A percentile compares a stretch with the other conserved stretches of the same genome.
phyloP scores from a whole-genome alignment of 768 basidiomycete species.

The Termitomyces bulborhizus region DNA sequence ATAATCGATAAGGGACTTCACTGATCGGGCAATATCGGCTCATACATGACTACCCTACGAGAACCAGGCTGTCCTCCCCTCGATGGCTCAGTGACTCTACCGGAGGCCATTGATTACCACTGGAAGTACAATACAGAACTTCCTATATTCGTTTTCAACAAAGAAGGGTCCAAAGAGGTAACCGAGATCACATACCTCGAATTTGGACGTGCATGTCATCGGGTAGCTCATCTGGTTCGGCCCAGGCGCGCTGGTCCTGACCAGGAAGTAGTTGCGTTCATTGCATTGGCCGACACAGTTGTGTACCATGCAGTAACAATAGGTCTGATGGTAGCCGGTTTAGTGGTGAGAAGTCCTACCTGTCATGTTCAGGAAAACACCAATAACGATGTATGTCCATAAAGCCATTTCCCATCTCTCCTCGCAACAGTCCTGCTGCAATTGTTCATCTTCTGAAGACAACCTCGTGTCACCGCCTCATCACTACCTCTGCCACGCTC shows the following conservation, averaged over 20 bases:
- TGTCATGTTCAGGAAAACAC: background rate
- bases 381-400: background rate
- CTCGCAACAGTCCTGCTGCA: conserved; percentile 21
- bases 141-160: conserved; percentile 15
- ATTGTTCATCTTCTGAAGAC: conserved; percentile 22
- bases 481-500: conserved; percentile 22
- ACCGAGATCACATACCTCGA: conserved; percentile 26
- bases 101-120: conserved; percentile 18
- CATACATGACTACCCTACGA: background rate
- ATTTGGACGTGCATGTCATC: conserved; percentile 33
- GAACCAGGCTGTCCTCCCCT: conserved; percentile 12
- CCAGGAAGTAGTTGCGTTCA: conserved; percentile 21
- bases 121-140: conserved; percentile 14
- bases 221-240: conserved; percentile 26
- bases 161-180: conserved; percentile 12
- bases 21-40: no score
- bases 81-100: conserved; percentile 10
- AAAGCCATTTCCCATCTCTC: conserved; percentile 28
- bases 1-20: background rate
- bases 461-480: conserved; percentile 25
- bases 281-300: conserved; percentile 21
- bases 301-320: conserved; percentile 30
- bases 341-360: conserved; percentile 18
- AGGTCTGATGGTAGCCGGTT: conserved; percentile 24
- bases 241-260: conserved; percentile 18